Conservation (phyloP, 768 basidiomycete species). For the Lyophyllum semitale region DNA sequence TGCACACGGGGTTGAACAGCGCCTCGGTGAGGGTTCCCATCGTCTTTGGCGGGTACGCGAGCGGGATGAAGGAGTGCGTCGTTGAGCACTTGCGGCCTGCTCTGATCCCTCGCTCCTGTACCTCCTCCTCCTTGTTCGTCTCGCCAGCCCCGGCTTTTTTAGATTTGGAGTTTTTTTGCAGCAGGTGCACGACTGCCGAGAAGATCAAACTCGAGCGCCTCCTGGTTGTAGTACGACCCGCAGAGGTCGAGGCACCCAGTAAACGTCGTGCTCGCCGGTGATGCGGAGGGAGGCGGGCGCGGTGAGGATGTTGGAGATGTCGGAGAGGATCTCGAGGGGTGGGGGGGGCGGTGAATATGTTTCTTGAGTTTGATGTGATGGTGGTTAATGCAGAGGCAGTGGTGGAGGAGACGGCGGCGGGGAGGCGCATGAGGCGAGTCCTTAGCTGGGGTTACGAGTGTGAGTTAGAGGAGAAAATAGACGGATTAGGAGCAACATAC, state of each 20-base stretch:
- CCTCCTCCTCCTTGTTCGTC: not conserved
- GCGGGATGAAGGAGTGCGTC: constrained; percentile 42
- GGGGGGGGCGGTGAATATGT: constrained; percentile 59
- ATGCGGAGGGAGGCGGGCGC: constrained; percentile 10
- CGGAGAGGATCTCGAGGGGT: constrained; percentile 71
- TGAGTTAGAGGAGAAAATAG: not conserved
- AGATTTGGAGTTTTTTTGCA: not conserved
- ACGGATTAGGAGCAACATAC: constrained; percentile 31
- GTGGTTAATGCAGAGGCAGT: not conserved
- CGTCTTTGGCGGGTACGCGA: constrained; percentile 58
- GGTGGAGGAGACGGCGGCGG: not conserved
- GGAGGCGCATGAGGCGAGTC: constrained; percentile 44
- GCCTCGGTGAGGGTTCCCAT: constrained; percentile 79
- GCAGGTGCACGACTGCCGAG: constrained; percentile 23
- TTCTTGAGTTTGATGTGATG: constrained; percentile 4
- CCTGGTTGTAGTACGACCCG: constrained; percentile 37
- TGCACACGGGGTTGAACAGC: constrained; percentile 71
- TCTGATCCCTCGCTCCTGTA: not conserved
- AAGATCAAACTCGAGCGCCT: constrained; percentile 38
- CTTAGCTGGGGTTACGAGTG: constrained; percentile 46
- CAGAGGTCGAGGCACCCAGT: constrained; percentile 50
- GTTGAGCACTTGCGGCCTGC: not conserved
- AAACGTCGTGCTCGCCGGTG: constrained; percentile 46
- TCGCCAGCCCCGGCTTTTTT: constrained; percentile 6
- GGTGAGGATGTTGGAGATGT: constrained; percentile 58